A percentile compares a stretch with the other conserved stretches of the same genome.
Evolutionary conservation across 1,284 basidiomycete species (phyloP).

Genomic region (Sphaerobolus stellatus): DNA sequence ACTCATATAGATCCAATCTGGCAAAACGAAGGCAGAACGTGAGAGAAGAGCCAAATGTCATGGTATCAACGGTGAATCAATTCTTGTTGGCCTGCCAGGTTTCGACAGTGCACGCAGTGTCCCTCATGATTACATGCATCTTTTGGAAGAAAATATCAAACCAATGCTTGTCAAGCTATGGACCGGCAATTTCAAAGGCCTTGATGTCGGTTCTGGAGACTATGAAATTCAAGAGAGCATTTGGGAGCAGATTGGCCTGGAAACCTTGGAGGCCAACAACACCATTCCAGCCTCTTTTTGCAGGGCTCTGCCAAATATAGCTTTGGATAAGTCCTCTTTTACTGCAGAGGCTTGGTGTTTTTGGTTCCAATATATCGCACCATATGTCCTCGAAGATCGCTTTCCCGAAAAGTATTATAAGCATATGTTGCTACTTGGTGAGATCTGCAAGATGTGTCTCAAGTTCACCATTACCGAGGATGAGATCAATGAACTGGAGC

Average conservation of each 20-base stretch:
- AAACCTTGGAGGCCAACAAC: slow-evolving; percentile 22
- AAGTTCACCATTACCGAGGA: slow-evolving; percentile 37
- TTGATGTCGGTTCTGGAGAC: slow-evolving; percentile 17
- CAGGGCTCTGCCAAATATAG: slow-evolving; percentile 28
- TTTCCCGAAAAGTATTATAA: slow-evolving; percentile 27
- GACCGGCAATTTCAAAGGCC: too few relatives aligned
- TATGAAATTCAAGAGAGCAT: slow-evolving; percentile 17
- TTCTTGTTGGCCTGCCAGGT: slow-evolving; percentile 19
- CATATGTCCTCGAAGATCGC: slow-evolving; percentile 24
- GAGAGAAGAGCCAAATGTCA: slow-evolving; percentile 32
- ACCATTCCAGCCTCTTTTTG: slow-evolving; percentile 34
- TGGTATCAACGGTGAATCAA: slow-evolving; percentile 41
- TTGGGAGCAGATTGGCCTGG: slow-evolving; percentile 31
- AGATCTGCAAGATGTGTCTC: slow-evolving; percentile 39
- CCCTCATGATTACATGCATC: slow-evolving; percentile 36
- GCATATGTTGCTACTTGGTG: slow-evolving; percentile 23
- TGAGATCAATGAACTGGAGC: slow-evolving; percentile 33
- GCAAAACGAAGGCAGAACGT: slow-evolving; percentile 20
- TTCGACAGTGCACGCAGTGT: slow-evolving; percentile 20
- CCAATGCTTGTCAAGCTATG: slow-evolving; percentile 28
- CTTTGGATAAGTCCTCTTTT: slow-evolving; percentile 19
- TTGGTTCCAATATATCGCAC: slow-evolving; percentile 34
- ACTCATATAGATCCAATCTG: slow-evolving; percentile 32
- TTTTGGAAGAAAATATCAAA: slow-evolving; percentile 28
- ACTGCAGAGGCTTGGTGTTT: slow-evolving; percentile 38